Conservation (phyloP, 1,139 yeast species). For the Debaryomyces nepalensis region DNA sequence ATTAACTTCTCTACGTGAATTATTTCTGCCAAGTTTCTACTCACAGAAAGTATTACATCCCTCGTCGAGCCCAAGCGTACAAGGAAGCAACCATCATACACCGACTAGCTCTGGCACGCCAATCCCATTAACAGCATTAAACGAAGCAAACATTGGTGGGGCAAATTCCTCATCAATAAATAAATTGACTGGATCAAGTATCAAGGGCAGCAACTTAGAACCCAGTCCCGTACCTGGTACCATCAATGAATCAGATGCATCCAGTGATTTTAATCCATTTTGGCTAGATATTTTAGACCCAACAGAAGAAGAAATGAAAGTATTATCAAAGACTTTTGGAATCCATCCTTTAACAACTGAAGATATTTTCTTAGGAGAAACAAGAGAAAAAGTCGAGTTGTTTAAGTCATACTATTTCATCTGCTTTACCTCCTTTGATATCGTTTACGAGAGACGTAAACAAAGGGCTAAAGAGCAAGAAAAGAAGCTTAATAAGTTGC, state of each 20-base stretch:
- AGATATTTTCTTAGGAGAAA: slow-evolving; percentile 91
- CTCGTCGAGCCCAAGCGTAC: slow-evolving; percentile 16
- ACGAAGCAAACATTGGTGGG: slow-evolving; percentile 4
- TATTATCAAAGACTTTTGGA: slow-evolving; percentile 81
- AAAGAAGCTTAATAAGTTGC: slow-evolving; percentile 43
- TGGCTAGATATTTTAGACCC: slow-evolving; percentile 96
- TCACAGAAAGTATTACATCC: slow-evolving; percentile 14
- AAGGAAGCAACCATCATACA: slow-evolving; percentile 8
- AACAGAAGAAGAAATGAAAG: slow-evolving; percentile 96
- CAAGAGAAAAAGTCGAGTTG: slow-evolving; percentile 92
- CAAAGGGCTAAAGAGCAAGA: slow-evolving; percentile 51
- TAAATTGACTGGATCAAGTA: neutral
- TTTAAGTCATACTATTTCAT: slow-evolving; percentile 89
- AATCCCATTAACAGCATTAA: slow-evolving; percentile 4
- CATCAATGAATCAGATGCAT: slow-evolving; percentile 19
- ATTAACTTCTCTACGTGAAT: slow-evolving; percentile 25
- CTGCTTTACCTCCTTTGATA: slow-evolving; percentile 91
- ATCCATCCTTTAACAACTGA: slow-evolving; percentile 91
- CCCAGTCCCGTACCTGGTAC: slow-evolving; percentile 21
- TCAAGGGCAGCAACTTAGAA: neutral
- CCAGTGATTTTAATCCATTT: slow-evolving; percentile 52
- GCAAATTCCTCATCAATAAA: neutral
- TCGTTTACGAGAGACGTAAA: slow-evolving; percentile 71
- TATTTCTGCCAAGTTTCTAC: slow-evolving; percentile 37
- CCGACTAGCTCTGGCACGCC: slow-evolving; percentile 5